Evolutionary conservation across 208 protist species (phyloP).

Genomic region (Crithidia brevicula): DNA sequence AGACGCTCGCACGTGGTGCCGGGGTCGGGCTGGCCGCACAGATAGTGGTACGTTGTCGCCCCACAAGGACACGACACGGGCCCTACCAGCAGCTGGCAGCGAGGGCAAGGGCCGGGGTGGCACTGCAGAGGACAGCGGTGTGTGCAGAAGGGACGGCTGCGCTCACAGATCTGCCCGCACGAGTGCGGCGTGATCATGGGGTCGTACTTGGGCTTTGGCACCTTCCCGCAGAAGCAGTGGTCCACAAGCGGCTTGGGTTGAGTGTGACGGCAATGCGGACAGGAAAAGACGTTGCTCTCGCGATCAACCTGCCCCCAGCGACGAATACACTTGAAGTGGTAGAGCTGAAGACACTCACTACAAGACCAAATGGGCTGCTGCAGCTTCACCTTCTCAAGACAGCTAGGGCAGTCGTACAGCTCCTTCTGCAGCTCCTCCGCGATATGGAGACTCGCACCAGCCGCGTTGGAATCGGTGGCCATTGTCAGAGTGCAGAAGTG

Average conservation of each 20-base stretch:
- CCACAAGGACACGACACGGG: constrained; percentile 66
- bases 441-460: constrained; percentile 30
- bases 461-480: background rate
- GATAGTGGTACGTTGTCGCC: constrained; percentile 63
- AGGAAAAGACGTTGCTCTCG: constrained; percentile 33
- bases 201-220: constrained; percentile 58
- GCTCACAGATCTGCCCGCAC: constrained; percentile 72
- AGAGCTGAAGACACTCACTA: constrained; percentile 58
- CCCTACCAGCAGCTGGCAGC: constrained; percentile 49
- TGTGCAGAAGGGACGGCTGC: constrained; percentile 40
- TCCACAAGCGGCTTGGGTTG: constrained; percentile 36
- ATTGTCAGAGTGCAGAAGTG: background rate
- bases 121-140: constrained; percentile 69
- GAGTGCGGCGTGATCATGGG: constrained; percentile 77
- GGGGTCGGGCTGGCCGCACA: constrained; percentile 66
- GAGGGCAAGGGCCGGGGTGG: constrained; percentile 74
- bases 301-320: constrained; percentile 50
- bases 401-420: constrained; percentile 72
- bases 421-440: constrained; percentile 47
- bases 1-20: constrained; percentile 53
- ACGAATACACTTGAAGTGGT: constrained; percentile 76
- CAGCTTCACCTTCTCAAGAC: constrained; percentile 59
- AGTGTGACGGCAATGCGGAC: constrained; percentile 57
- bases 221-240: constrained; percentile 77
- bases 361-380: constrained; percentile 66